Conservation (phyloP, 2,329 filamentous ascomycete genomes). For the Colletotrichum sublineola region DNA sequence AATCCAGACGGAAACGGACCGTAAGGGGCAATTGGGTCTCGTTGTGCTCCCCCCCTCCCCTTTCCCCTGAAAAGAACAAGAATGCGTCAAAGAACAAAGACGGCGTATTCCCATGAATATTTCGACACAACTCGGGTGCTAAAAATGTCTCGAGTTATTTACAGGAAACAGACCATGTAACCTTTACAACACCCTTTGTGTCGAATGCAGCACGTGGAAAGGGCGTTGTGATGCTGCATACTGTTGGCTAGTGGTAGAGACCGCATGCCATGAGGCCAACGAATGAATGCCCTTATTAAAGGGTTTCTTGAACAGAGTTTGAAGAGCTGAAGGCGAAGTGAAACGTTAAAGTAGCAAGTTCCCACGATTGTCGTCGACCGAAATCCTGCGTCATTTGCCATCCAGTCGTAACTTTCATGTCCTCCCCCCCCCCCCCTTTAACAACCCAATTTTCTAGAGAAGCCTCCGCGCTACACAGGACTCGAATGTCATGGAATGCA, state of each 20-base stretch:
- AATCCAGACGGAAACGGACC: not conserved
- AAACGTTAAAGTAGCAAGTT: slow-evolving; percentile 5
- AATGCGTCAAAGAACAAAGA: slow-evolving; percentile 22
- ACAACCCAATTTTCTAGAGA: no score
- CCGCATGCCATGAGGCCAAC: not conserved
- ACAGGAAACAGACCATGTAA: no score
- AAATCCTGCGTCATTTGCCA: not conserved
- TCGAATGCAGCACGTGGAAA: not conserved
- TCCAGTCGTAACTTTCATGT: not conserved
- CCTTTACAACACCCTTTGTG: slow-evolving; percentile 13
- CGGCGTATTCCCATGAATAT: not conserved
- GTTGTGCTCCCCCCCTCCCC: not conserved
- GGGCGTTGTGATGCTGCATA: not conserved
- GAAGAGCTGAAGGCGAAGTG: not conserved
- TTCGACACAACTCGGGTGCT: not conserved
- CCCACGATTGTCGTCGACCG: not conserved
- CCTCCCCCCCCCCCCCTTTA: not conserved
- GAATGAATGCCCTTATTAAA: not conserved
- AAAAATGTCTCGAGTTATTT: slow-evolving; percentile 7
- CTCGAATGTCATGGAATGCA: not conserved
- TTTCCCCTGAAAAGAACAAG: not conserved
- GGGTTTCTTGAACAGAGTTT: not conserved
- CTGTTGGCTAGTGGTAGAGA: not conserved
- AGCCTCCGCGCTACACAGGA: not conserved
- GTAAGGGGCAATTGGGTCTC: not conserved